Base-by-base conservation (phyloP, 257 asterid species). In the Vinca minor region DNA sequence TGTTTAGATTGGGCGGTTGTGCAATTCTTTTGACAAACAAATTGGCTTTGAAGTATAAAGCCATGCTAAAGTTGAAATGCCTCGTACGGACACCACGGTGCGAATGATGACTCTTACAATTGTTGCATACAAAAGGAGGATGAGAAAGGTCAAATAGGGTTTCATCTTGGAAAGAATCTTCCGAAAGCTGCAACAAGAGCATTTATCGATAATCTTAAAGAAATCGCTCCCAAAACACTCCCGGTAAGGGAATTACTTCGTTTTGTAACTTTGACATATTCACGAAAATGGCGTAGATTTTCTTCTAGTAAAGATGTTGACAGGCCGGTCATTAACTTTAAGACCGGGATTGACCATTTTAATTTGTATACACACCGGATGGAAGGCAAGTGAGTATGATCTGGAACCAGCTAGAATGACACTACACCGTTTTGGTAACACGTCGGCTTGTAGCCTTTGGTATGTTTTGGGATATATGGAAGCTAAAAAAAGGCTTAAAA, bases 391-490 rank as follows among this genome's bases (percentile, higher is more conserved):
- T 14, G 91, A 89, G 65, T 66, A 79, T 23, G 98, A 92, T 28
- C 75, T 92, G 25, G 98, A 92, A 77, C 98, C 98, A 12, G 95
- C 98, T 4, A 32, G 98, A 64, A 92, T 92, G 98, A 89, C 98
- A 21, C 60, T 92, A n/a, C 98, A 92, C 60, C 64, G 98, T 44
- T 87, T 89, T 35, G 98, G 98, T 21, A 92, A 92, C 83, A 92
- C 98, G 26, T 89, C 96, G 1, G 98, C 98, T 0, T 69, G 95
- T 57, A 89, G 98, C 62, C 59, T 87, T 7, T 92, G 98, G 98
- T 92, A 92, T 23, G 98, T 89, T 1, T 49, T 92, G 78, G 95
- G 84, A 0, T 92, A 92, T 28, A 92, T 92, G 98, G 96, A 85
- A 65, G 84, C 96, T 4, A 92, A 92, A 62, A 78, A 60, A 57